These are phyloP conservation scores for Adiantum capillusveneris DNA, from an alignment of 75 land plant genomes.

Conservation along the genomic window DNA sequence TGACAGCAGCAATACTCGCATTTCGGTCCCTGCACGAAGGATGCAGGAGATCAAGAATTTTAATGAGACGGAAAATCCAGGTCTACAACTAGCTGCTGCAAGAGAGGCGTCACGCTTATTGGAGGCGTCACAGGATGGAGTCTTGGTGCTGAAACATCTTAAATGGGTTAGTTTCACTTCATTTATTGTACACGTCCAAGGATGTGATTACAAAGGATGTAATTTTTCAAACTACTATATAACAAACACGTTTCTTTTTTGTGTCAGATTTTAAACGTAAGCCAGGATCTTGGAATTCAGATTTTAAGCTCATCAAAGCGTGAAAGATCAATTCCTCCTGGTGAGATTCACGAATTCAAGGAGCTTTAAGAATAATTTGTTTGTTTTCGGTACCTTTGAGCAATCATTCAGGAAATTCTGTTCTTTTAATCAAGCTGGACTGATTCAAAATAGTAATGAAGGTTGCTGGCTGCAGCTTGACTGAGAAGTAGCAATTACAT, in stretches of 20 bases:
- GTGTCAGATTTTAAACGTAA: constrained; percentile 59
- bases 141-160: constrained; percentile 69
- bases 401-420: too few relatives aligned
- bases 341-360: constrained; percentile 21
- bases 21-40: constrained; percentile 11
- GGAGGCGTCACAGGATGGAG: constrained; percentile 78
- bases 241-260: too few relatives aligned
- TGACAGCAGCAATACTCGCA: constrained; percentile 34
- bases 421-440: too few relatives aligned
- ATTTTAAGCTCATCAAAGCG: constrained; percentile 84
- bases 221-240: too few relatives aligned
- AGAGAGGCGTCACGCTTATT: constrained; percentile 77
- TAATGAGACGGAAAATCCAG: constrained; percentile 7
- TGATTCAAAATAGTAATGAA: too few relatives aligned
- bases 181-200: too few relatives aligned
- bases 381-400: too few relatives aligned
- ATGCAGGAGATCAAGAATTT: constrained; percentile 4
- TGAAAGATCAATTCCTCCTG: constrained; percentile 62
- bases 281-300: constrained; percentile 52
- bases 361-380: too few relatives aligned
- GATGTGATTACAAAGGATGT: too few relatives aligned
- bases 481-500: too few relatives aligned
- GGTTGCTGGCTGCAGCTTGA: too few relatives aligned
- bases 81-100: constrained; percentile 54
- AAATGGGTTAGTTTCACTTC: constrained; percentile 57